Evolutionary conservation across 139 green algal genomes (phyloP).

Genomic region (Asterochloris erici): DNA sequence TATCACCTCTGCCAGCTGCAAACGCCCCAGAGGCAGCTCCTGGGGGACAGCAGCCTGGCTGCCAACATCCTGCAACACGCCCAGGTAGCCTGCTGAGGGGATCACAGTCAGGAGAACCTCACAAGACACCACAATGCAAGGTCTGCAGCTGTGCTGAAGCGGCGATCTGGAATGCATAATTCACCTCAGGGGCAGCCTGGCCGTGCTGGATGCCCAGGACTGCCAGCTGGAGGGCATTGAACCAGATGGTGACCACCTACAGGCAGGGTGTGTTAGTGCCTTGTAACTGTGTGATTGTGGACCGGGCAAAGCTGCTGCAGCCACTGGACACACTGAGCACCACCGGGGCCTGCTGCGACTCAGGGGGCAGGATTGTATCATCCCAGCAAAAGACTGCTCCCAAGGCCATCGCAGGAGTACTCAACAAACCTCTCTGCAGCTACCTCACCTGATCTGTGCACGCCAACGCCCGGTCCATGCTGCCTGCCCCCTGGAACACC

Average conservation of each 20-base stretch:
- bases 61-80: not conserved
- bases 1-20: constrained; percentile 49
- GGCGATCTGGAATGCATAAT: not conserved
- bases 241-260: constrained; percentile 15
- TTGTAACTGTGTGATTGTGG: constrained; percentile 49
- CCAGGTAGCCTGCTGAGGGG: too few species aligned
- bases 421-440: not conserved
- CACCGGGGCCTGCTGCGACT: too few species aligned
- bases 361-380: too few species aligned
- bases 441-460: constrained; percentile 9
- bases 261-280: not conserved
- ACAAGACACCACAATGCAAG: too few species aligned
- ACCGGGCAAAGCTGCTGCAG: constrained; percentile 20
- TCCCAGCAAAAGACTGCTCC: too few species aligned
- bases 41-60: not conserved
- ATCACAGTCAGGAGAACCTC: too few species aligned
- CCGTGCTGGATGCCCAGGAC: constrained; percentile 15
- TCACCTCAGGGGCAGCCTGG: constrained; percentile 27
- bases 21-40: constrained; percentile 17
- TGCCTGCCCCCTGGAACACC: constrained; percentile 49
- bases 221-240: not conserved
- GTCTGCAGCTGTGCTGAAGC: too few species aligned
- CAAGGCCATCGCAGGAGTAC: constrained; percentile 14
- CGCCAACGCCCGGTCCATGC: constrained; percentile 30
- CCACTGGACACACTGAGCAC: too few species aligned